phyloP scores from a whole-genome alignment of 805 yeast genomes.

The Kluyveromyces dobzhanskii region DNA sequence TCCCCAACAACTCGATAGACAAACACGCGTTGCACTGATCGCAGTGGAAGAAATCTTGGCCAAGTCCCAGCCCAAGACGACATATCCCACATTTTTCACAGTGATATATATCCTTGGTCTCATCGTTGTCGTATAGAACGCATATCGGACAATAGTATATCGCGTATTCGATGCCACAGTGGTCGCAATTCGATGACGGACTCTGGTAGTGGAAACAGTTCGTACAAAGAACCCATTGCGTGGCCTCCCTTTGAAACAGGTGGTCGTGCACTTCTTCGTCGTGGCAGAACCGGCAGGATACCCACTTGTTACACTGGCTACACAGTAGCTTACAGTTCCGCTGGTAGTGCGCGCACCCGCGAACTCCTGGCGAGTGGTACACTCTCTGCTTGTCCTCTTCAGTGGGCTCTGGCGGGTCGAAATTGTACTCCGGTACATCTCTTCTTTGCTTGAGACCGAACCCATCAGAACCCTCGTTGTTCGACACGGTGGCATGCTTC shows the following conservation, averaged over 20 bases:
- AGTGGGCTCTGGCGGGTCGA: conserved; percentile 30
- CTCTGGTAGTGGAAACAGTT: conserved; percentile 65
- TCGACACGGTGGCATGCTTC: conserved; percentile 16
- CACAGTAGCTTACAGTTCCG: conserved; percentile 81
- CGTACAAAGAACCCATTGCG: conserved; percentile 74
- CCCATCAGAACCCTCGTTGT: no score
- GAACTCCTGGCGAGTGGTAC: conserved; percentile 38
- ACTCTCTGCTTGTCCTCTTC: conserved; percentile 42
- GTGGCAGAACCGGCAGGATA: conserved; percentile 79
- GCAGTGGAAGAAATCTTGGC: conserved; percentile 88
- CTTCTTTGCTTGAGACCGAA: conserved; percentile 15
- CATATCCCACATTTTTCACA: conserved; percentile 92
- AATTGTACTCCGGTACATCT: conserved; percentile 7
- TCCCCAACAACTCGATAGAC: conserved; percentile 64
- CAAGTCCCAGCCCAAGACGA: conserved; percentile 79
- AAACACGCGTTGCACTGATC: conserved; percentile 83
- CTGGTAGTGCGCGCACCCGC: conserved; percentile 81
- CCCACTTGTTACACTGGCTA: conserved; percentile 65
- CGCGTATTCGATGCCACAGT: conserved; percentile 62
- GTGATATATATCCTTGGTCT: conserved; percentile 74
- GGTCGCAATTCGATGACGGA: conserved; percentile 59
- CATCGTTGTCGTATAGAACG: conserved; percentile 76
- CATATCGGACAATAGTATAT: conserved; percentile 72
- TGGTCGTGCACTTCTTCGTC: conserved; percentile 46
- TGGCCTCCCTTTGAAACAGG: conserved; percentile 49